phyloP scores from a whole-genome alignment of 345 rosid genomes.

The Trapa bicornis region DNA sequence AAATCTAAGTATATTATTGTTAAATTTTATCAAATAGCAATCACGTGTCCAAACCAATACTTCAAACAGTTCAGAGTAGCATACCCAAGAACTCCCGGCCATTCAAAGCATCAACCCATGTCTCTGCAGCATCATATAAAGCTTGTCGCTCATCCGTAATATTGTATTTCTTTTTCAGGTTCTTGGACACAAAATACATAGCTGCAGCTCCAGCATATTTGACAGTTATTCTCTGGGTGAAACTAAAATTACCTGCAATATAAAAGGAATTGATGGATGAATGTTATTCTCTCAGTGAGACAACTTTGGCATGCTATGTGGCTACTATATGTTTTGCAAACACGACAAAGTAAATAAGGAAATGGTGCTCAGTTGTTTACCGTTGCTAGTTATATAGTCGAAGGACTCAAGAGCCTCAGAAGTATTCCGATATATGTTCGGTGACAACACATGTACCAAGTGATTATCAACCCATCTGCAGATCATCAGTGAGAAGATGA shows the following conservation, averaged over 20 bases:
- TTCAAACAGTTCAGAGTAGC: not conserved
- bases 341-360: no score
- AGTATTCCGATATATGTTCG: constrained; percentile 28
- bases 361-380: constrained; percentile 8
- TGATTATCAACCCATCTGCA: constrained; percentile 39
- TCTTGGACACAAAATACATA: constrained; percentile 60
- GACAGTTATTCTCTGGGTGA: constrained; percentile 31
- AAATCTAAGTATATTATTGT: not conserved
- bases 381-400: constrained; percentile 31
- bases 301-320: no score
- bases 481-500: constrained; percentile 4
- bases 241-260: constrained; percentile 46
- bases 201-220: constrained; percentile 66
- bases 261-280: not conserved
- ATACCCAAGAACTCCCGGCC: constrained; percentile 51
- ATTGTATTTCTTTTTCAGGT: constrained; percentile 51
- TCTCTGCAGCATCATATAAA: constrained; percentile 51
- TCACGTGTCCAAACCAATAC: not conserved
- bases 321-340: no score
- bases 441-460: constrained; percentile 37
- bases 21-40: not conserved
- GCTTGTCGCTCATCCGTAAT: constrained; percentile 59
- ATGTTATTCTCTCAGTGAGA: no score
- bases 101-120: constrained; percentile 52
- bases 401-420: constrained; percentile 37